A percentile compares a stretch with the other conserved stretches of the same genome.
Conservation (phyloP, 805 yeast species). For the Barnettozyma salicaria region DNA sequence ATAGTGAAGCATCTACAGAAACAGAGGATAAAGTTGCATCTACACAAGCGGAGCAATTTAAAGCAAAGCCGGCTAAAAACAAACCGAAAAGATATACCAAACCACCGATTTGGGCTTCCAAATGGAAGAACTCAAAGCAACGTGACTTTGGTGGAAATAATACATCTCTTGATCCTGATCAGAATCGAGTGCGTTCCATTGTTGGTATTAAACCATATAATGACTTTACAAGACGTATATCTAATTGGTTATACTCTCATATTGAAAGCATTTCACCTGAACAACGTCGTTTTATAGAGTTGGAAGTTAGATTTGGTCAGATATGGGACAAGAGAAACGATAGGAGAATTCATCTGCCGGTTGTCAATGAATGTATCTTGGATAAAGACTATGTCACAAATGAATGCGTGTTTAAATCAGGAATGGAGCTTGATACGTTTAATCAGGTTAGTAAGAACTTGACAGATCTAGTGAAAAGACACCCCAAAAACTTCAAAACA, state of each 20-base stretch:
- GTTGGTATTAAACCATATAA: slow-evolving; percentile 76
- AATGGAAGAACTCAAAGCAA: slow-evolving; percentile 36
- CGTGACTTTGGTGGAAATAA: slow-evolving; percentile 3
- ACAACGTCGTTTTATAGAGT: slow-evolving; percentile 51
- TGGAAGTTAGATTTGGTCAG: slow-evolving; percentile 71
- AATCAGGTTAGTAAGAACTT: slow-evolving; percentile 50
- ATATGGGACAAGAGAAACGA: slow-evolving; percentile 60
- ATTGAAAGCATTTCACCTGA: slow-evolving; percentile 56
- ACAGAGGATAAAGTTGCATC: slow-evolving; percentile 13
- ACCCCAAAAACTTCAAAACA: slow-evolving; percentile 50
- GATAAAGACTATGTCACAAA: slow-evolving; percentile 41
- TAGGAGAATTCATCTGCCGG: slow-evolving; percentile 56
- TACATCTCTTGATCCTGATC: neutral
- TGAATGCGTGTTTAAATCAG: slow-evolving; percentile 56
- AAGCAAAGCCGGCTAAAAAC: slow-evolving; percentile 5
- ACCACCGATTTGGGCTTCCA: slow-evolving; percentile 83
- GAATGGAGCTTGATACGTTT: slow-evolving; percentile 58
- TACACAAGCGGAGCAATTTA: neutral
- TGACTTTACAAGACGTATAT: slow-evolving; percentile 72
- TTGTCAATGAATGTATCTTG: slow-evolving; percentile 60
- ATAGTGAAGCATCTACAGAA: slow-evolving; percentile 1
- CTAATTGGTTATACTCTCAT: slow-evolving; percentile 87
- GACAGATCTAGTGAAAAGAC: slow-evolving; percentile 45
- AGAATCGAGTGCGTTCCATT: slow-evolving; percentile 32
- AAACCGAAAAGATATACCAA: slow-evolving; percentile 58